A percentile compares a stretch with the other conserved stretches of the same genome.
phyloP scores from a whole-genome alignment of 176 grass and related monocot species.

The bread wheat (Triticum aestivum) region IWGSC_CS_RefSeq_v2.1 NC_057811.1:368634383-368634882 shows the following conservation, averaged over 20 bases:
- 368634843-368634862: not conserved
- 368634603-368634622: constrained; percentile 99
- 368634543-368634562: constrained; percentile 69
- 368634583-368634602: constrained; percentile 91
- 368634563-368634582: constrained; percentile 97
- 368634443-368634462: constrained; percentile 53
- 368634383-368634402: constrained; percentile 32
- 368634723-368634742: constrained; percentile 94
- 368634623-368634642: constrained; percentile 91
- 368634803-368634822: not conserved
- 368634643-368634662: constrained; percentile 92
- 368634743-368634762: constrained; percentile 99
- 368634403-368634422: not conserved
- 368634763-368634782: constrained; percentile 54
- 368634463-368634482: constrained; percentile 24
- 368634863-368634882: not conserved
- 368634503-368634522: not conserved
- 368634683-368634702: constrained; percentile 98
- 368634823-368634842: not conserved
- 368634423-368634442: constrained; percentile 37
- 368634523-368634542: not conserved
- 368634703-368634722: constrained; percentile 85
- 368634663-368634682: constrained; percentile 98
- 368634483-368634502: not conserved
- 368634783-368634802: not conserved